Evolutionary conservation across 2,329 filamentous ascomycete genomes (phyloP).

Genomic region (Rhexocercosporidium sp.): DNA sequence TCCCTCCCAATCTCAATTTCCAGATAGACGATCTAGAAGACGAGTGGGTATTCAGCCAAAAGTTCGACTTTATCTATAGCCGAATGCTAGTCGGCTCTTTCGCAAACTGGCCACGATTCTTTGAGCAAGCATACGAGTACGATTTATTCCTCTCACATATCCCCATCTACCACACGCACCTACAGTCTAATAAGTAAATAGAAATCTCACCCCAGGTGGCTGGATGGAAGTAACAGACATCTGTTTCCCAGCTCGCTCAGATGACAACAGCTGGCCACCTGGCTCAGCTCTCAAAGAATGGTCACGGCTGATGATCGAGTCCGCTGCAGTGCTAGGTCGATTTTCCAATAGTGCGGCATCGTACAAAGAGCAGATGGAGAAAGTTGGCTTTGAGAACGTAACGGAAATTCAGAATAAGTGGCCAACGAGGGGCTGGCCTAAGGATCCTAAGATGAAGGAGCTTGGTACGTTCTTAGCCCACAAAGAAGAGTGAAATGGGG

Average conservation of each 20-base stretch:
- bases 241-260: not conserved
- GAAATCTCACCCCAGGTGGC: not conserved
- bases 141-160: no score
- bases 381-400: not conserved
- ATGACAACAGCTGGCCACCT: not conserved
- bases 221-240: conserved; percentile 1
- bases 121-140: conserved; percentile 9
- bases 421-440: not conserved
- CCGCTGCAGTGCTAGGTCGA: not conserved
- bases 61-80: conserved; percentile 13
- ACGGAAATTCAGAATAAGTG: not conserved
- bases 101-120: not conserved
- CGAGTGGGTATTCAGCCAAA: not conserved
- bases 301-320: not conserved
- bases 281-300: not conserved
- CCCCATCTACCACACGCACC: no score
- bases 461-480: no score
- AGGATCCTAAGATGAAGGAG: not conserved
- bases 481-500: not conserved
- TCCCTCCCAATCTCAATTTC: conserved; percentile 10
- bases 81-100: conserved; percentile 3
- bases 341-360: not conserved
- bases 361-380: not conserved
- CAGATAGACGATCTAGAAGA: conserved; percentile 16
- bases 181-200: not conserved